Evolutionary conservation across 2,329 filamentous ascomycete genomes (phyloP).

Genomic region (Aschersonia sp.): DNA sequence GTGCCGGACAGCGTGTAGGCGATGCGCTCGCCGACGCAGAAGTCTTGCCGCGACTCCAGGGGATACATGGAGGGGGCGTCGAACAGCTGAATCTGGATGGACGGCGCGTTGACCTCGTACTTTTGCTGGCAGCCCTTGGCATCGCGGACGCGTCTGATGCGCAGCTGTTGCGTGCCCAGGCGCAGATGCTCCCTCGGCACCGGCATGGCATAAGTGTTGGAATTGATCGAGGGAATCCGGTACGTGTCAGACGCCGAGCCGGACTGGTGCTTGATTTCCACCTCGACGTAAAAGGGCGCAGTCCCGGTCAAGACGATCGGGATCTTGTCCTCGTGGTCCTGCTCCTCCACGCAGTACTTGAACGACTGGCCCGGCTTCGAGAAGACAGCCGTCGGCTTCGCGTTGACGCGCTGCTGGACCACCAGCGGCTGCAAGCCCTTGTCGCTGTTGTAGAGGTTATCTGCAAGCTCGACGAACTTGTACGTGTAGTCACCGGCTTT

Average conservation of each 20-base stretch:
- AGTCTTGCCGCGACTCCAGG: constrained; percentile 71
- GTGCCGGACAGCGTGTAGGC: constrained; percentile 84
- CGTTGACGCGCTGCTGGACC: constrained; percentile 71
- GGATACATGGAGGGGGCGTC: constrained; percentile 85
- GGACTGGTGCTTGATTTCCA: constrained; percentile 86
- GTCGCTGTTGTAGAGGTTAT: constrained; percentile 72
- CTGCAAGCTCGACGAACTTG: constrained; percentile 66
- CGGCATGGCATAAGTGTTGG: constrained; percentile 60
- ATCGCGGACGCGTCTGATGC: constrained; percentile 81
- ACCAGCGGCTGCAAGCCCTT: constrained; percentile 50
- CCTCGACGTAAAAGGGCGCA: constrained; percentile 78
- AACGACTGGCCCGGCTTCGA: constrained; percentile 80
- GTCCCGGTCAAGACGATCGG: constrained; percentile 72
- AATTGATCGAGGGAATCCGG: constrained; percentile 64
- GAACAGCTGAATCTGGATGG: constrained; percentile 82
- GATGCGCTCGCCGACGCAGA: constrained; percentile 90
- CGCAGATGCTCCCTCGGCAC: constrained; percentile 77
- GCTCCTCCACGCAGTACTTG: constrained; percentile 84
- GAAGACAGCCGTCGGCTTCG: constrained; percentile 71
- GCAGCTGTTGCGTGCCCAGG: constrained; percentile 77
- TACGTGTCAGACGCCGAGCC: constrained; percentile 67
- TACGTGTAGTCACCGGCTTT: constrained; percentile 78
- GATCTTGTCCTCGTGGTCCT: constrained; percentile 70
- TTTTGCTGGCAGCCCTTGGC: constrained; percentile 72
- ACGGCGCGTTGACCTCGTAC: constrained; percentile 53